A percentile compares a stretch with the other conserved stretches of the same genome.
Evolutionary conservation across 2,329 filamentous ascomycete species (phyloP).

Genomic region (Aureobasidium zeae): DNA sequence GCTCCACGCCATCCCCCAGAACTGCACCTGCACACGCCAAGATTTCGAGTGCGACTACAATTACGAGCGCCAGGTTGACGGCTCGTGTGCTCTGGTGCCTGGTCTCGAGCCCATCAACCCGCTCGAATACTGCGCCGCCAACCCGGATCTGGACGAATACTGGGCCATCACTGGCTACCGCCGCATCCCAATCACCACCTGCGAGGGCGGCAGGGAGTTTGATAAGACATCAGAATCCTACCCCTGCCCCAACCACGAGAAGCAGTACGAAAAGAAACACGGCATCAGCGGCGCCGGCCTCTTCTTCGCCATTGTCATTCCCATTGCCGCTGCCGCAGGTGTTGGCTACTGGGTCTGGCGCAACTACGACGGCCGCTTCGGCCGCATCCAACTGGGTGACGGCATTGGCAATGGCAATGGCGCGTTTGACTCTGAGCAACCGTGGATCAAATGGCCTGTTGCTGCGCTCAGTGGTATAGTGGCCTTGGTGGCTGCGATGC

Average conservation of each 20-base stretch:
- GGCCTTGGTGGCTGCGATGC: slow-evolving; percentile 44
- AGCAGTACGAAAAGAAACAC: slow-evolving; percentile 68
- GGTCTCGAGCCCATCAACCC: slow-evolving; percentile 60
- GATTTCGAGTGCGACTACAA: slow-evolving; percentile 99
- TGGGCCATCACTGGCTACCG: slow-evolving; percentile 83
- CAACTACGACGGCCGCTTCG: slow-evolving; percentile 84
- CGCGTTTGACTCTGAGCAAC: slow-evolving; percentile 57
- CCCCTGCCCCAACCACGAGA: slow-evolving; percentile 68
- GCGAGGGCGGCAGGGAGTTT: slow-evolving; percentile 62
- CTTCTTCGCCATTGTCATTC: slow-evolving; percentile 76
- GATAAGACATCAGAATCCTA: slow-evolving; percentile 56
- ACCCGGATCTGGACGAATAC: slow-evolving; percentile 67
- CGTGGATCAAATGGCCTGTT: slow-evolving; percentile 69
- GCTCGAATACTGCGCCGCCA: slow-evolving; percentile 45
- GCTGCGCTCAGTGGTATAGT: slow-evolving; percentile 45
- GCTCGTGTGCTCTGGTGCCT: slow-evolving; percentile 65
- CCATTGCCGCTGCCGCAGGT: slow-evolving; percentile 59
- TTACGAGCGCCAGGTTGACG: slow-evolving; percentile 68
- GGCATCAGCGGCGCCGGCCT: slow-evolving; percentile 62
- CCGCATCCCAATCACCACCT: slow-evolving; percentile 81
- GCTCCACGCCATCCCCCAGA: slow-evolving; percentile 58
- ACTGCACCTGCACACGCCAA: slow-evolving; percentile 72
- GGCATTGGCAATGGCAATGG: slow-evolving; percentile 26
- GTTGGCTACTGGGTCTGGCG: slow-evolving; percentile 78
- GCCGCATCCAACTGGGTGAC: slow-evolving; percentile 79